Base-by-base conservation (phyloP, 192 early-diverging fungal genomes). In the Linnemannia hyalina region DNA sequence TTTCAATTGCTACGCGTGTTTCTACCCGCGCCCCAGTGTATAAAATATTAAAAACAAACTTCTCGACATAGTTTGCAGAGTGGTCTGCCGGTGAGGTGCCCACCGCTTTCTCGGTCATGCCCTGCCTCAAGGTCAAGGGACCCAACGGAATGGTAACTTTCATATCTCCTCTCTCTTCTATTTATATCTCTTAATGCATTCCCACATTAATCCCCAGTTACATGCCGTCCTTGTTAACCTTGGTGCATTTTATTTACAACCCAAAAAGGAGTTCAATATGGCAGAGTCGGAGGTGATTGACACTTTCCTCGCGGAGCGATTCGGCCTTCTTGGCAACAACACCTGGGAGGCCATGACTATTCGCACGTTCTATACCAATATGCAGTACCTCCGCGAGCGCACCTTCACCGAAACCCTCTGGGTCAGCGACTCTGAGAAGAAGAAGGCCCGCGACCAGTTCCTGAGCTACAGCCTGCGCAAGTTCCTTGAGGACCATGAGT, bases 251-350 rank as follows among this genome's bases (percentile, higher is more conserved):
- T 52, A 52, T 22, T 52, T 52, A 22, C 10, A 26, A 57, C 10
- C 15, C 26, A 15, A 29, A 32, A 23, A 85, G 83, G 78, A 80
- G 16, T n/a, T 85, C 18, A 7, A 47, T 20, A 23, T 85, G 3
- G 70, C 83, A 20, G 83, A 85, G 70, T 70, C 78, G 36, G 80
- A 80, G 83, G 60, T 85, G 29, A 73, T 85, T 54, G 83, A 85
- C 70, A 57, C 73, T 1, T 85, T 75, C 52, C 68, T 85, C 0
- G 78, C 78, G 6, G 83, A 85, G 46, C 47, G 78, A 35, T 80
- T 80, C 10, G 76, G 54, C 1, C 78, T 85, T 32, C 29, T 85
- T 10, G 83, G 83, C 2, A 75, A 85, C 22, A 80, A 80, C 75
- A 68, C 76, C n/a, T 80, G 42, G 29, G 83, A 85, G 54, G 44